Evolutionary conservation across 2,329 filamentous ascomycete species (phyloP).

Genomic region (Lojkania enalia): DNA sequence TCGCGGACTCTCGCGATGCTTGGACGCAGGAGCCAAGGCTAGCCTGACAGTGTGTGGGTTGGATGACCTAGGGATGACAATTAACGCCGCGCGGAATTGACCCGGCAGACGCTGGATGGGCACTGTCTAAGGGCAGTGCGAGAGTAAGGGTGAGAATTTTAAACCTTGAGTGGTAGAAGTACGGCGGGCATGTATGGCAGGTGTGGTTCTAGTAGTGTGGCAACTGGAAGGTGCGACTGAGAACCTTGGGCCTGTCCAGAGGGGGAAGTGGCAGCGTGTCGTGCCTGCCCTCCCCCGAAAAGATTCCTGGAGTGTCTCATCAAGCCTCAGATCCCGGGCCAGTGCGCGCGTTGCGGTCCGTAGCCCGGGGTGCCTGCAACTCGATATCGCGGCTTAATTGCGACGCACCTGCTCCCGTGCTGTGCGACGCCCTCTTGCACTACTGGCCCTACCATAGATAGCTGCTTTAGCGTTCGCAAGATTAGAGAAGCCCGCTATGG

Average conservation of each 20-base stretch:
- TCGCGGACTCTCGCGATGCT: background rate
- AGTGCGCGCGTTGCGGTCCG: background rate
- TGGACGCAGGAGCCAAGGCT: constrained; percentile 1
- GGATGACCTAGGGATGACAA: constrained; percentile 19
- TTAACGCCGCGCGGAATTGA: constrained; percentile 7
- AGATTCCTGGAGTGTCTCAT: background rate
- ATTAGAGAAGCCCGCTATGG: too few species aligned
- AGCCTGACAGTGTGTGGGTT: constrained; percentile 14
- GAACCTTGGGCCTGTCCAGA: background rate
- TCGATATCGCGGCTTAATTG: constrained; percentile 14
- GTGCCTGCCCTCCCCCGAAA: background rate
- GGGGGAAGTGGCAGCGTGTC: background rate
- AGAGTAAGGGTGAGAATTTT: too few species aligned
- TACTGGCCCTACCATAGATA: too few species aligned
- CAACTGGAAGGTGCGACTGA: background rate
- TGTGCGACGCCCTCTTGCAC: background rate
- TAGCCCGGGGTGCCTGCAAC: constrained; percentile 1
- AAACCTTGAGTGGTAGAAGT: too few species aligned
- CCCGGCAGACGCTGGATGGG: background rate
- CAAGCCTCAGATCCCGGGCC: constrained; percentile 1
- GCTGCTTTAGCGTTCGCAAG: too few species aligned
- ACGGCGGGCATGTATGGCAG: too few species aligned
- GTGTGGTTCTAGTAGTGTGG: background rate
- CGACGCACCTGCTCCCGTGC: constrained; percentile 2
- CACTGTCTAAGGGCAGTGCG: too few species aligned